Conservation (phyloP, 2,329 filamentous ascomycete genomes). For the Alternaria sp. region DNA sequence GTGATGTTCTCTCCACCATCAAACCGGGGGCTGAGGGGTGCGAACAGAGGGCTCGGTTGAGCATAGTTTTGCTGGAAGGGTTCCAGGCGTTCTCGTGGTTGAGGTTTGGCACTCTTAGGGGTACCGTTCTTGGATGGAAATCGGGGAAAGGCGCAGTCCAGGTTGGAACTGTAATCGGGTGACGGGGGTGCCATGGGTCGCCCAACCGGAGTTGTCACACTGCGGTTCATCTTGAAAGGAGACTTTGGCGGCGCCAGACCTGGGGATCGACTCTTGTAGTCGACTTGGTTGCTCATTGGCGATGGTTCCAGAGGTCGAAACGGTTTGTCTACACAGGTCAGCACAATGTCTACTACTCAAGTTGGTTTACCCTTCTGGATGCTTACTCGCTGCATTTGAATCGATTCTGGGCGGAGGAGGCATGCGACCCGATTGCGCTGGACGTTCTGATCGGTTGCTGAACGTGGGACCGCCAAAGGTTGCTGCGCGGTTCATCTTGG, state of each 20-base stretch:
- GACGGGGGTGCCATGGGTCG: conserved; percentile 44
- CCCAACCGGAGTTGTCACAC: conserved; percentile 42
- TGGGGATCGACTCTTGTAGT: conserved; percentile 32
- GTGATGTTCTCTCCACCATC: conserved; percentile 57
- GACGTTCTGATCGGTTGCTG: conserved; percentile 32
- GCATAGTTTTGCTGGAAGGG: conserved; percentile 40
- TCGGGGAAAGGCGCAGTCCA: conserved; percentile 61
- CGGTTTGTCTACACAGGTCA: conserved; percentile 43
- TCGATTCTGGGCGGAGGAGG: conserved; percentile 63
- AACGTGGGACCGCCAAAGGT: conserved; percentile 39
- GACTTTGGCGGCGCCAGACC: conserved; percentile 28
- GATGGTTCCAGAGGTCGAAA: conserved; percentile 37
- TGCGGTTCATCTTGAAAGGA: conserved; percentile 42
- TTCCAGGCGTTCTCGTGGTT: conserved; percentile 30
- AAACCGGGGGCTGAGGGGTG: conserved; percentile 57
- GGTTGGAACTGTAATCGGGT: conserved; percentile 39
- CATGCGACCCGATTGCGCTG: conserved; percentile 53
- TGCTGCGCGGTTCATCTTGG: conserved; percentile 42
- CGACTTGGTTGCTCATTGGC: conserved; percentile 37
- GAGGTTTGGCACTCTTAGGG: conserved; percentile 28
- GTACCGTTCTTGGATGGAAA: conserved; percentile 55
- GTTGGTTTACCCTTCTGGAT: not conserved
- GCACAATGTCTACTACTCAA: not conserved
- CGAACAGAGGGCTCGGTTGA: conserved; percentile 49
- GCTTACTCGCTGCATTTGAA: conserved; percentile 64